phyloP scores from a whole-genome alignment of 306 rosid genomes.

The Quercus wislizeni region DNA sequence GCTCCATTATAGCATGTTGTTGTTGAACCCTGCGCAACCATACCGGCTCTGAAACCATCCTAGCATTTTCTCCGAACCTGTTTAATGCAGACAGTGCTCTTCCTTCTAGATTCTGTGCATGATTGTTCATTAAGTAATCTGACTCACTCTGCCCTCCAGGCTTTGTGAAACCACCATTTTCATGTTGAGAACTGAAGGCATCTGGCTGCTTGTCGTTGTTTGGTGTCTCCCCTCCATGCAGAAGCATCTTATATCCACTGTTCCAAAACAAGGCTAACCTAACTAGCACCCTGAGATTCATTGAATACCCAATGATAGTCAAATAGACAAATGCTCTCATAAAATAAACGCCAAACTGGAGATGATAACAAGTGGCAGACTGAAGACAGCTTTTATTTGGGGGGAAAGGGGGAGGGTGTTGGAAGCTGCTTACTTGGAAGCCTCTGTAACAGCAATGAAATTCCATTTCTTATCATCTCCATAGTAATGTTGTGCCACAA shows the following conservation, averaged over 20 bases:
- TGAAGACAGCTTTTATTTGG: neutral
- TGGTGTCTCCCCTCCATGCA: constrained; percentile 75
- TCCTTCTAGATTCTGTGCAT: constrained; percentile 63
- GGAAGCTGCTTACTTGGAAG: constrained; percentile 62
- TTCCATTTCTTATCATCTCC: constrained; percentile 91
- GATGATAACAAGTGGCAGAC: constrained; percentile 16
- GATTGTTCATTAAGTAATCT: constrained; percentile 37
- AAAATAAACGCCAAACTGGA: constrained; percentile 11
- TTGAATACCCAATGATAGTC: constrained; percentile 20
- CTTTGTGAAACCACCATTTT: constrained; percentile 23
- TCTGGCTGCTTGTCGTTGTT: constrained; percentile 40
- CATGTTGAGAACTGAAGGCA: constrained; percentile 37
- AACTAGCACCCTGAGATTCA: constrained; percentile 65
- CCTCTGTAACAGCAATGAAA: constrained; percentile 87
- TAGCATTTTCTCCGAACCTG: constrained; percentile 78
- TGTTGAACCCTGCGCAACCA: constrained; percentile 61
- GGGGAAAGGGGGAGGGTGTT: too few relatives aligned
- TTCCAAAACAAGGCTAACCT: constrained; percentile 77
- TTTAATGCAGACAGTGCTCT: constrained; percentile 82
- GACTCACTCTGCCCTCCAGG: constrained; percentile 35
- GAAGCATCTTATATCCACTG: constrained; percentile 88
- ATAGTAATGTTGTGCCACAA: constrained; percentile 80
- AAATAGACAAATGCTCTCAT: constrained; percentile 2
- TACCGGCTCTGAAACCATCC: constrained; percentile 50
- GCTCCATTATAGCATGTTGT: constrained; percentile 57